A percentile compares a stretch with the other conserved stretches of the same genome.
phyloP scores from a whole-genome alignment of 108 stramenopile species.

The Cyclostephanos invisitatus region DNA sequence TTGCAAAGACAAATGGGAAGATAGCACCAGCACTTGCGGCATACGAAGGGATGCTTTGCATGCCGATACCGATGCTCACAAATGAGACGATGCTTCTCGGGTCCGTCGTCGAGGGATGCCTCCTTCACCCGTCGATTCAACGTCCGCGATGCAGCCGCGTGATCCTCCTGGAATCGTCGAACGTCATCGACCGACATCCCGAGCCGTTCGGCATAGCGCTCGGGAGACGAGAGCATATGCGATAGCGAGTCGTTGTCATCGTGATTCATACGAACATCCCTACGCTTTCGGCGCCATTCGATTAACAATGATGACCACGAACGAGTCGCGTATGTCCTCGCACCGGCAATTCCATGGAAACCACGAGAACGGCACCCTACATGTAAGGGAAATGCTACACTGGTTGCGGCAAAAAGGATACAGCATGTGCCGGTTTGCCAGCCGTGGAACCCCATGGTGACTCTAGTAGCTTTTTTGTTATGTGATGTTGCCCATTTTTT shows the following conservation, averaged over 20 bases:
- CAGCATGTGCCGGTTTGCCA: not conserved
- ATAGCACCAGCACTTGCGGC: conserved; percentile 53
- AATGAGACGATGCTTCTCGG: conserved; percentile 44
- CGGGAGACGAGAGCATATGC: not conserved
- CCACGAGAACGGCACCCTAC: not conserved
- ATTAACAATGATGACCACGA: not conserved
- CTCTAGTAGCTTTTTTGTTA: not conserved
- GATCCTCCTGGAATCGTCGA: not conserved
- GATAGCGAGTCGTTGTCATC: not conserved
- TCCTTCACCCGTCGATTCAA: not conserved
- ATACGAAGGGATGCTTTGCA: conserved; percentile 56
- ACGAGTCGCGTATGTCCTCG: not conserved
- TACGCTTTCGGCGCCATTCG: not conserved
- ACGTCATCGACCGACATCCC: not conserved
- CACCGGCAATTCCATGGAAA: not conserved
- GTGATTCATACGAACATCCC: not conserved
- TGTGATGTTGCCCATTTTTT: no score
- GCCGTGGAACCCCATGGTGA: not conserved
- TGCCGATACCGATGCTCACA: conserved; percentile 47
- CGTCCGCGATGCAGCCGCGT: not conserved
- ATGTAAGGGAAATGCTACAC: not conserved
- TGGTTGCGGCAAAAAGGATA: not conserved
- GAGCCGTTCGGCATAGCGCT: not conserved
- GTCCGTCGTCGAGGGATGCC: not conserved
- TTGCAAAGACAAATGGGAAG: conserved; percentile 55